A percentile compares a stretch with the other conserved stretches of the same genome.
Conservation (phyloP, 2,329 filamentous ascomycete species). For the Albifimbria verrucaria region DNA sequence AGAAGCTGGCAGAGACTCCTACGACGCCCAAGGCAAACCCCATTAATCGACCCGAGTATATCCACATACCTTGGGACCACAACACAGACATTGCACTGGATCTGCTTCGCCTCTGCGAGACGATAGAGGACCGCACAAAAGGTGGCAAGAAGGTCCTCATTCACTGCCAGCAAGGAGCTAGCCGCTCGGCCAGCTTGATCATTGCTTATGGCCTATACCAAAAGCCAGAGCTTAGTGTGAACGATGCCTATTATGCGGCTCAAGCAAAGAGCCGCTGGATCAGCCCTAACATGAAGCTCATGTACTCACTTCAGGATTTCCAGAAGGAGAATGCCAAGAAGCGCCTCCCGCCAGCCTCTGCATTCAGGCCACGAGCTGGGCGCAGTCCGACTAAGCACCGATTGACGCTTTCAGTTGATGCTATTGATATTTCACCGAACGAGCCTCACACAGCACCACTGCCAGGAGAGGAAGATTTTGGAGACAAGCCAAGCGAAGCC, state of each 20-base stretch:
- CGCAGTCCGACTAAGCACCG: slow-evolving; percentile 59
- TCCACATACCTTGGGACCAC: slow-evolving; percentile 85
- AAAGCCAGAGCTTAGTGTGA: slow-evolving; percentile 72
- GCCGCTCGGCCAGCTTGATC: slow-evolving; percentile 79
- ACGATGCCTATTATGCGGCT: slow-evolving; percentile 78
- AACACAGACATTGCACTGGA: slow-evolving; percentile 82
- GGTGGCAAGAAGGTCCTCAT: slow-evolving; percentile 76
- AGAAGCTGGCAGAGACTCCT: slow-evolving; percentile 41
- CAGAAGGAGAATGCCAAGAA: slow-evolving; percentile 59
- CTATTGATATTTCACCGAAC: slow-evolving; percentile 48
- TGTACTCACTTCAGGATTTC: slow-evolving; percentile 86
- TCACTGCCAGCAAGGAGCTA: slow-evolving; percentile 84
- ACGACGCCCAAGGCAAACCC: slow-evolving; percentile 51
- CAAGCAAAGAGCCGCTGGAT: slow-evolving; percentile 84
- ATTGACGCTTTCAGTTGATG: slow-evolving; percentile 57
- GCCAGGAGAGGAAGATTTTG: slow-evolving; percentile 47
- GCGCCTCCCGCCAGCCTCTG: slow-evolving; percentile 39
- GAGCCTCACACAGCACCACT: slow-evolving; percentile 61
- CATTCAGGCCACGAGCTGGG: slow-evolving; percentile 47
- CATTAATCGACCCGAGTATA: slow-evolving; percentile 68
- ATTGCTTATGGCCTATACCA: slow-evolving; percentile 83
- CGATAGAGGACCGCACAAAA: slow-evolving; percentile 68
- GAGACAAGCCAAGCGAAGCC: slow-evolving; percentile 36
- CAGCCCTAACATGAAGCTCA: slow-evolving; percentile 86
- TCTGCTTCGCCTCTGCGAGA: slow-evolving; percentile 70